Percentiles rank a stretch among this genome's conserved stretches.
Evolutionary conservation across 352 stramenopile genomes (phyloP).

Genomic region (Globisporangium apiculatum): DNA sequence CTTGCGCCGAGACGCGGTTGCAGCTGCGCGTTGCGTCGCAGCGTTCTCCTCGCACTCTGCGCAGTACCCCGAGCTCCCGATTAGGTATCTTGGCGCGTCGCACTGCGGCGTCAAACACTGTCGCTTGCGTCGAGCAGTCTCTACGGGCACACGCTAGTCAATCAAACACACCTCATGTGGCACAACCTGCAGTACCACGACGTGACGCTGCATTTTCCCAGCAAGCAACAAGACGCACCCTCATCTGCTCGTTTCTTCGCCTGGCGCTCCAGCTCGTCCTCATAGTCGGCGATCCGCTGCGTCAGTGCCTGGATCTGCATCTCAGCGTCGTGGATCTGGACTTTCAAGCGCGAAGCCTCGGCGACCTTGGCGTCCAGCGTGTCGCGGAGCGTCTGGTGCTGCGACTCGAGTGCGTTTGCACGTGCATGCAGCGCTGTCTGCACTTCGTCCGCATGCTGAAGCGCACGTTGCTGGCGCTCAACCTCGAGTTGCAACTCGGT

Average conservation of each 20-base stretch:
- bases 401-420: not conserved
- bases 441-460: constrained; percentile 4
- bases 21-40: not conserved
- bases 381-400: not conserved
- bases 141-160: constrained; percentile 13
- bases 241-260: constrained; percentile 26
- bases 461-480: constrained; percentile 3
- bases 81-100: constrained; percentile 55
- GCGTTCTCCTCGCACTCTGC: constrained; percentile 45
- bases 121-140: constrained; percentile 32
- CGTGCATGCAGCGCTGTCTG: constrained; percentile 11
- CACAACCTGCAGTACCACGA: too few relatives aligned
- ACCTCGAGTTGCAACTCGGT: constrained; percentile 10
- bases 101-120: constrained; percentile 65
- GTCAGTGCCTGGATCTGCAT: constrained; percentile 24
- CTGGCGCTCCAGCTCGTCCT: constrained; percentile 38
- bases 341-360: constrained; percentile 15
- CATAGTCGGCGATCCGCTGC: constrained; percentile 23
- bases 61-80: constrained; percentile 56
- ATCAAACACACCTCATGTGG: too few relatives aligned
- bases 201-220: too few relatives aligned
- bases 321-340: constrained; percentile 13
- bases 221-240: constrained; percentile 13
- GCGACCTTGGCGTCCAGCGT: constrained; percentile 1
- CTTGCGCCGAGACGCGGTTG: not conserved